Conservation (phyloP, 805 yeast genomes). For the Candida montana region DNA sequence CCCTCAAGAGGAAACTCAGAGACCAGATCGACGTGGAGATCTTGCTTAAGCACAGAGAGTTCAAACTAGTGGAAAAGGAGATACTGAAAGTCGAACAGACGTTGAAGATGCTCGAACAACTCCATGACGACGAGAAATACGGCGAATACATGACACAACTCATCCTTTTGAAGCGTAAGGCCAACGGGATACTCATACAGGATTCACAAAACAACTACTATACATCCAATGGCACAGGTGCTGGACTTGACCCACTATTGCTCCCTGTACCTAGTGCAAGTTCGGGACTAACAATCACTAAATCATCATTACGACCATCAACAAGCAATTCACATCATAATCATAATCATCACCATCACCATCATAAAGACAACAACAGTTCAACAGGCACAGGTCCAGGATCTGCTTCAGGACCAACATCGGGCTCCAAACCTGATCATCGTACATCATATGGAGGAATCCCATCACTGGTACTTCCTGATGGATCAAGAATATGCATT, state of each 20-base stretch:
- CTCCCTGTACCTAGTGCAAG: no score
- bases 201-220: conserved; percentile 3
- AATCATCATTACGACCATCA: conserved; percentile 7
- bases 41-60: conserved; percentile 53
- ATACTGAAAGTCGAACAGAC: conserved; percentile 54
- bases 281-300: conserved; percentile 6
- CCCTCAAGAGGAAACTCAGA: conserved; percentile 27
- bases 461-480: conserved; percentile 42
- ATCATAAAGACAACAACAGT: no score
- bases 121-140: conserved; percentile 31
- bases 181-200: conserved; percentile 3
- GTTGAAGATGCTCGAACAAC: conserved; percentile 43
- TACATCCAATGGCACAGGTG: no score
- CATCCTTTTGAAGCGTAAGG: conserved; percentile 25
- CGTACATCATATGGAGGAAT: conserved; percentile 37
- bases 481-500: conserved; percentile 41
- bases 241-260: no score
- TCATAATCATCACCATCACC: no score
- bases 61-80: conserved; percentile 45
- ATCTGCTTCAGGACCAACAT: conserved; percentile 1
- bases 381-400: no score
- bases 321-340: not conserved
- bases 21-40: conserved; percentile 56
- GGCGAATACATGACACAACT: conserved; percentile 36
- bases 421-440: conserved; percentile 24